Evolutionary conservation across 177 flowering plant genomes (phyloP), one percentile per base, ranked within the genome.

Genomic region (Vitis hybrid): DNA sequence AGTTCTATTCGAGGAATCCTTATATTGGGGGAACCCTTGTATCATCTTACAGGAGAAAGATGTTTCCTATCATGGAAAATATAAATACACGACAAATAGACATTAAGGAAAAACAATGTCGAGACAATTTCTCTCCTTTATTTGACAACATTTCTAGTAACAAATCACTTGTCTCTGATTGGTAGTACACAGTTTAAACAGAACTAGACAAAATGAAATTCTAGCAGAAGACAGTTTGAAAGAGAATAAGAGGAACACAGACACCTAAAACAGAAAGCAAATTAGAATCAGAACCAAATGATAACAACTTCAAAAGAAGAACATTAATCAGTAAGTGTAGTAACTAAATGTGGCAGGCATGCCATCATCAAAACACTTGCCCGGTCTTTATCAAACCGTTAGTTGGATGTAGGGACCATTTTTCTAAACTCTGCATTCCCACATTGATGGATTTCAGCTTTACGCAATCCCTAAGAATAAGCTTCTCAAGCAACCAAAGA

Each of bases 371-470:
- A 73, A 61, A 52, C 11, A 21, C 71, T 54, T 67, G 67, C 54
- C 67, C 39, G 67, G 64, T 49, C 59, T 50, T 59, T 72, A 14
- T 60, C 59, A 50, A 18, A 59, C 51, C 26, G 14, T 52, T 66
- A 17, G 70, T 52, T 60, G 70, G 65, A 26, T 21, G 62, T 45
- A 48, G 72, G 76, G 76, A 69, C 72, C 68, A 62, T 11, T n/a
- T 51, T 23, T 19, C 59, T 9, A 18, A 70, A 18, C 26, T n/a
- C 61, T 70, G 68, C 74, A 71, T 56, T 55, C 63, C 19, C 56
- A n/a, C 21, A 45, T 56, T 50, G n/a, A 57, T 59, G 9, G 7
- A 50, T 65, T 65, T 57, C 69, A 71, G 58, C 69, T 71, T 64
- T 62, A 70, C 58, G 60, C 72, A 62, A 54, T 62, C 66, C 62